These are phyloP conservation scores for Vaccinium macrocarpon DNA, from an alignment of 148 eudicot species.

Conservation along the genomic window DNA sequence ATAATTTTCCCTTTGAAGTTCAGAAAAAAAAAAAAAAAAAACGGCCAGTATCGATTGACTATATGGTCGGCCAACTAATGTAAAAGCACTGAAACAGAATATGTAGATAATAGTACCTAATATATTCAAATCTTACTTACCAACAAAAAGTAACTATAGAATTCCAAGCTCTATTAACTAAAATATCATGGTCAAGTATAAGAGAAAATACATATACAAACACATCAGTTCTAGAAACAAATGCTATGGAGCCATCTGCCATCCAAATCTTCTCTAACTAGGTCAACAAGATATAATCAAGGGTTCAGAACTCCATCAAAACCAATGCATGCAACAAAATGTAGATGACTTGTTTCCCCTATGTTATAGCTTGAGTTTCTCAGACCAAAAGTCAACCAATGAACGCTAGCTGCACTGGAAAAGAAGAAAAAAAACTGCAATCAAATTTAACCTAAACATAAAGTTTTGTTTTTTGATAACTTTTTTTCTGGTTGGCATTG, in stretches of 20 bases:
- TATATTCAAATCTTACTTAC: background rate
- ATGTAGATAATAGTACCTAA: background rate
- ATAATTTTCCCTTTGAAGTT: background rate
- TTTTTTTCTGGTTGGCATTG: background rate
- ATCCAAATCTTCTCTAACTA: background rate
- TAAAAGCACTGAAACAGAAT: background rate
- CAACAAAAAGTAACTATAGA: background rate
- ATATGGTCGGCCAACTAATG: background rate
- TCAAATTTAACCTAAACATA: background rate
- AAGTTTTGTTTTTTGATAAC: background rate
- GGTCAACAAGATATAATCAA: background rate
- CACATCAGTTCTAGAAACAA: background rate
- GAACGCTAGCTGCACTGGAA: background rate
- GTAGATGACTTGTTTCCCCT: background rate
- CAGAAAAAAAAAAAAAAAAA: background rate
- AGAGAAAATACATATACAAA: background rate
- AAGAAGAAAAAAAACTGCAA: background rate
- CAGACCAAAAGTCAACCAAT: slow-evolving; percentile 4
- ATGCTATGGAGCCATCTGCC: background rate
- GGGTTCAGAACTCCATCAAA: background rate
- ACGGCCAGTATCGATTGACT: background rate
- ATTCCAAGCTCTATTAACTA: background rate
- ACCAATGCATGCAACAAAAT: background rate
- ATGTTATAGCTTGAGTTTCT: background rate
- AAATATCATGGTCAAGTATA: background rate